Evolutionary conservation across 305 asterid genomes (phyloP), one percentile per base, ranked within the genome.

Genomic region (Monarda citriodora): DNA sequence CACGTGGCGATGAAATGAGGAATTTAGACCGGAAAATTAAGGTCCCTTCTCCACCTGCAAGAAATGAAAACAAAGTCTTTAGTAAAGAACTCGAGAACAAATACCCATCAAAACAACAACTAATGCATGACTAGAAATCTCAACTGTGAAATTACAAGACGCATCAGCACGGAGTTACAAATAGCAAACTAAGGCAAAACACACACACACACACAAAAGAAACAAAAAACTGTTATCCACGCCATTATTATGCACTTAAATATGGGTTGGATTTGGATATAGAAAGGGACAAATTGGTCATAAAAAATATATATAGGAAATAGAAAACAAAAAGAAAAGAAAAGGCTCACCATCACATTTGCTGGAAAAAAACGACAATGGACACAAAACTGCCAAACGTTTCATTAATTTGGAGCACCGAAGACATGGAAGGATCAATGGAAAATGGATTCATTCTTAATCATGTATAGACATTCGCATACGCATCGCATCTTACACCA

Each of bases 391-490:
- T n/a, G n/a, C n/a, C n/a, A n/a, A n/a, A n/a, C n/a, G 51, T 72
- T 67, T 63, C 81, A 75, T 72, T 79, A 61, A 70, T 55, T 56
- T 53, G 44, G 67, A 48, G 61, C 53, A 47, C 17, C 17, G 67
- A 56, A 50, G 55, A 56, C 40, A 50, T 22, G 60, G 52, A 42
- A 38, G 69, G 72, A 70, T 76, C 66, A 64, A 73, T 29, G 58
- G 55, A 68, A 72, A 76, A 65, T 25, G 55, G 68, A 70, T 63
- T 71, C 75, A 74, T 63, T 78, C 64, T 58, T 64, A 46, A 58
- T 54, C 67, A 68, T 70, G 61, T 65, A 76, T 75, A 76, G n/a
- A n/a, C 53, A 58, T 15, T 65, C 69, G 66, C 75, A 67, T 56
- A 72, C 54, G 76, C 76, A 68, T 74, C n/a, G n/a, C n/a, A n/a